Percentiles rank a stretch among this genome's conserved stretches.
Conservation (phyloP, 2,329 filamentous ascomycete species). For the Orbilia brochopaga region DNA sequence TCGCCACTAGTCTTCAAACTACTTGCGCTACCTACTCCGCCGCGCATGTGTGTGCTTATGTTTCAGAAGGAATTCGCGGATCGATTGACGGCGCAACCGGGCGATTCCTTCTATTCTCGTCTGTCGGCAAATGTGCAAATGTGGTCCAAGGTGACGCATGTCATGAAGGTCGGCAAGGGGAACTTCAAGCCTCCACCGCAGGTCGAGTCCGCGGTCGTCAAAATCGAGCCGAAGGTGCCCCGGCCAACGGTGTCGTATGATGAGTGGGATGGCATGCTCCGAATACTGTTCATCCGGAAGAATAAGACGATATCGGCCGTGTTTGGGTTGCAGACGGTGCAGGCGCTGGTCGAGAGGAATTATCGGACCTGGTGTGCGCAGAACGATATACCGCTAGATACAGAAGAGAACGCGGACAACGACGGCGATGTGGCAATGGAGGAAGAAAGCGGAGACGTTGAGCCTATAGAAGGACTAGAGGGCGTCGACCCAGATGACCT, state of each 20-base stretch:
- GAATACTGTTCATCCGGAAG: constrained; percentile 82
- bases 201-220: constrained; percentile 88
- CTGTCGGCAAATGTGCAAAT: constrained; percentile 93
- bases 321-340: constrained; percentile 77
- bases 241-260: constrained; percentile 88
- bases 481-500: constrained; percentile 61
- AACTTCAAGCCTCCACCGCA: constrained; percentile 95
- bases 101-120: constrained; percentile 87
- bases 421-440: constrained; percentile 47
- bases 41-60: constrained; percentile 87
- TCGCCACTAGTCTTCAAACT: constrained; percentile 91
- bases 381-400: constrained; percentile 65
- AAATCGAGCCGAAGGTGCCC: constrained; percentile 85
- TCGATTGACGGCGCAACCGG: constrained; percentile 83
- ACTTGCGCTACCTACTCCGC: constrained; percentile 78
- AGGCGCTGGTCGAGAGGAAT: constrained; percentile 83
- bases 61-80: constrained; percentile 95
- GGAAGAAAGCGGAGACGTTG: constrained; percentile 55
- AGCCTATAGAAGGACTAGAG: constrained; percentile 64
- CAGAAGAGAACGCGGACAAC: constrained; percentile 57
- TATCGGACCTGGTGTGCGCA: constrained; percentile 90
- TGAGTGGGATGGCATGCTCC: constrained; percentile 89
- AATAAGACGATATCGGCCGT: constrained; percentile 86
- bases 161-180: constrained; percentile 78
- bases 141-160: constrained; percentile 73